A percentile compares a stretch with the other conserved stretches of the same genome.
Evolutionary conservation across 1,284 basidiomycete genomes (phyloP).

Genomic region (Vanrija sp.): DNA sequence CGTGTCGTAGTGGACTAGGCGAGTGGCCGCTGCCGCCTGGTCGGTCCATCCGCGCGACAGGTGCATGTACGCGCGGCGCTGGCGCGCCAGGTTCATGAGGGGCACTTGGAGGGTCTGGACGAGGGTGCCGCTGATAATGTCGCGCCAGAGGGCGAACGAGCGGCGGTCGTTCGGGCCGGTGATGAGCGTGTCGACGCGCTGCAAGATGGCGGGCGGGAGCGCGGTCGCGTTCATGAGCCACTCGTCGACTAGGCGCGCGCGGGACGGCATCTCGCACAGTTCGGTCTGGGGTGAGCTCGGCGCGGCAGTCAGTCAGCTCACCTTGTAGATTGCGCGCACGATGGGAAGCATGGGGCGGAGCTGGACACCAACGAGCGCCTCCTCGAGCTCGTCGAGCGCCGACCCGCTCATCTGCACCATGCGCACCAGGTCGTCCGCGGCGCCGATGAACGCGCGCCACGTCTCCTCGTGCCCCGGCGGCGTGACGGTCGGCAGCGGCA

Average conservation of each 20-base stretch:
- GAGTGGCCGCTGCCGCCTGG: constrained; percentile 21
- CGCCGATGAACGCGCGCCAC: constrained; percentile 55
- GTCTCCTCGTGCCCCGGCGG: constrained; percentile 55
- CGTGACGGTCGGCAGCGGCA: constrained; percentile 64
- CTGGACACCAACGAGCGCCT: neutral
- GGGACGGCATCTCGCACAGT: neutral
- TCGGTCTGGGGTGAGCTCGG: constrained; percentile 5
- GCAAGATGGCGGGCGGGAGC: constrained; percentile 3
- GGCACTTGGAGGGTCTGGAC: constrained; percentile 11
- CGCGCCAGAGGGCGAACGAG: constrained; percentile 21
- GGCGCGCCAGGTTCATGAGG: constrained; percentile 29
- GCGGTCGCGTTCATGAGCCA: constrained; percentile 15
- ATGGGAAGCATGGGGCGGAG: constrained; percentile 11
- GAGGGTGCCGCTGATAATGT: constrained; percentile 23
- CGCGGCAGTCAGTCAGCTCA: neutral
- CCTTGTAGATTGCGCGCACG: constrained; percentile 20
- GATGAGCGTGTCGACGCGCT: constrained; percentile 6
- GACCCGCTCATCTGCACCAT: neutral
- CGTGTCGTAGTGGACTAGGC: constrained; percentile 1
- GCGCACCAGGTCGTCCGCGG: neutral
- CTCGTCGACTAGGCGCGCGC: constrained; percentile 13
- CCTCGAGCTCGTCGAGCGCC: neutral
- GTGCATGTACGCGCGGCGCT: constrained; percentile 23
- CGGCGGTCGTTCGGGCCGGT: constrained; percentile 2
- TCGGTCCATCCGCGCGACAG: constrained; percentile 29